These are phyloP conservation scores for Manihot esculenta DNA, from an alignment of 441 rosid species.

Conservation along the genomic window DNA sequence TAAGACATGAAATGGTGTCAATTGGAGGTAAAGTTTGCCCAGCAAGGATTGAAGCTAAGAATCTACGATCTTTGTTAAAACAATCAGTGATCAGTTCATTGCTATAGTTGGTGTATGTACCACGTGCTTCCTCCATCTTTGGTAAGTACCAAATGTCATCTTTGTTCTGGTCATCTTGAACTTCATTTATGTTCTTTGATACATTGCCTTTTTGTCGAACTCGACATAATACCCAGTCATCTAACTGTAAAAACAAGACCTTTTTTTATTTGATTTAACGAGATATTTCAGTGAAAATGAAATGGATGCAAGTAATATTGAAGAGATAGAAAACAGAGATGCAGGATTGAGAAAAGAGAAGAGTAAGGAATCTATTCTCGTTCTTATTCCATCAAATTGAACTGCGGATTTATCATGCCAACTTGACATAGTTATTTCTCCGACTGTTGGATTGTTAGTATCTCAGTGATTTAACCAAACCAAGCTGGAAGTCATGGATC, in stretches of 20 bases:
- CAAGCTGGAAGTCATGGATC: too few species aligned
- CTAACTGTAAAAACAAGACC: slow-evolving; percentile 30
- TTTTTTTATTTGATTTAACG: background rate
- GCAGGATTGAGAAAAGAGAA: background rate
- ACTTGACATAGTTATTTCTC: too few species aligned
- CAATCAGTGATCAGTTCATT: slow-evolving; percentile 28
- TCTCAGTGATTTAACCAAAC: too few species aligned
- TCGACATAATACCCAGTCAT: slow-evolving; percentile 62
- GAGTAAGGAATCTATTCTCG: background rate
- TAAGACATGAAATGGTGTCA: slow-evolving; percentile 29
- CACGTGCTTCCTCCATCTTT: slow-evolving; percentile 22
- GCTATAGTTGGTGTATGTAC: slow-evolving; percentile 14
- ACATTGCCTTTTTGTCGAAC: slow-evolving; percentile 37
- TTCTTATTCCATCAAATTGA: too few species aligned
- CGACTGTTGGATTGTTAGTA: too few species aligned
- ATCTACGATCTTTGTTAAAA: slow-evolving; percentile 30
- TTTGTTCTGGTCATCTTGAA: slow-evolving; percentile 8
- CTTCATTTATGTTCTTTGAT: slow-evolving; percentile 25
- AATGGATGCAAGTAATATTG: background rate
- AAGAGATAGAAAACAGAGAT: too few species aligned
- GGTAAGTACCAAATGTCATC: slow-evolving; percentile 24
- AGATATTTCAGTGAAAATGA: background rate
- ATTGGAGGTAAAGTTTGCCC: slow-evolving; percentile 30
- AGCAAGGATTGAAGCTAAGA: slow-evolving; percentile 42
- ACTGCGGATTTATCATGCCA: too few species aligned